Base-by-base conservation (phyloP, 306 rosid species). In the Medicago arabica region DNA sequence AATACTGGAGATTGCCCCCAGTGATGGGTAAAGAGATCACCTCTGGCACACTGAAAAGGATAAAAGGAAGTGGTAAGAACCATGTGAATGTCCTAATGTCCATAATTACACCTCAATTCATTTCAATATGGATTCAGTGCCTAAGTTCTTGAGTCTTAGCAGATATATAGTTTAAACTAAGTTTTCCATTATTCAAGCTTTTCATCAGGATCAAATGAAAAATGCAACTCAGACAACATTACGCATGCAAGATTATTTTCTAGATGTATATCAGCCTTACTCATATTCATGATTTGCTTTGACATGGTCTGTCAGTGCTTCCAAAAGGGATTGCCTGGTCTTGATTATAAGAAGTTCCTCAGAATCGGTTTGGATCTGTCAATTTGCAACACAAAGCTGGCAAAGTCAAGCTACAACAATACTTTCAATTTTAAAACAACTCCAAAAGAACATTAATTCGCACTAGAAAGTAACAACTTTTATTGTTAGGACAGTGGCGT, bases 271-370 rank as follows among this genome's bases (percentile, higher is more conserved):
- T 53, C 39, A 79, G 67, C 79, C 92, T 88, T 88, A 93, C 98
- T 91, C 93, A 1, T 93, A 91, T 71, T 93, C 96, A 79, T 91
- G 98, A 70, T 91, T 90, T 77, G 83, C 77, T 83, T 88, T 88
- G 78, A 93, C 93, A 80, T 93, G 98, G 79, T 91, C 90, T 31
- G 89, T 88, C 75, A 91, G 79, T 57, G 93, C 88, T 75, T 87
- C 93, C 70, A 93, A 84, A 86, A 93, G 98, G 82, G 98, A 91
- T 74, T 93, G 88, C 82, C 98, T 91, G 3, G 97, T 91, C 86
- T 89, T 93, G 85, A 93, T 91, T 60, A 91, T 91, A 36, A 93
- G 92, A 77, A 93, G 96, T 71, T 93, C 98, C 86, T 91, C 97
- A 0, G 90, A 50, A 81, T 91, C 98, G 71, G 96, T 85, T 85